Percentiles rank a stretch among this genome's conserved stretches.
Conservation (phyloP, 495 filamentous ascomycete species). For the Zalerion maritima region DNA sequence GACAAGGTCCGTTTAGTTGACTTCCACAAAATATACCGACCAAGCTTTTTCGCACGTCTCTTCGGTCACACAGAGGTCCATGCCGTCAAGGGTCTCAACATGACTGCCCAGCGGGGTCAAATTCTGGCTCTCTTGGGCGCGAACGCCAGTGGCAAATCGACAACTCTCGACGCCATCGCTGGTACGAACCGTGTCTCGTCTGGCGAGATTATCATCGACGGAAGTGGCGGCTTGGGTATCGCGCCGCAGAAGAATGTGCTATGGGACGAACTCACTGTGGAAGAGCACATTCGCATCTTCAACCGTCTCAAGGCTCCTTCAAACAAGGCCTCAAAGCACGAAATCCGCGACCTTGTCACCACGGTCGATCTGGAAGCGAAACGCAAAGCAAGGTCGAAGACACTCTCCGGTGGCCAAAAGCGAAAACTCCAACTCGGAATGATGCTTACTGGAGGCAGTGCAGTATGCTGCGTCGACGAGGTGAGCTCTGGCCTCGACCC, state of each 20-base stretch:
- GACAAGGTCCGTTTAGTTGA: conserved; percentile 43
- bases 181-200: conserved; percentile 57
- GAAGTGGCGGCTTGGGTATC: conserved; percentile 64
- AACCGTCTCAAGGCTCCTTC: conserved; percentile 54
- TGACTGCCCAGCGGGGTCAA: conserved; percentile 55
- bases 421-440: conserved; percentile 83
- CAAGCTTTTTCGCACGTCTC: conserved; percentile 42
- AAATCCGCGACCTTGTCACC: conserved; percentile 43
- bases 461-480: conserved; percentile 79
- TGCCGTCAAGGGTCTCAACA: conserved; percentile 54
- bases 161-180: conserved; percentile 73
- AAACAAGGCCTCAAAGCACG: conserved; percentile 33
- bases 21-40: conserved; percentile 63
- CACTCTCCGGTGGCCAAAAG: conserved; percentile 77
- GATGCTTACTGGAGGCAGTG: conserved; percentile 79
- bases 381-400: conserved; percentile 45
- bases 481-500: conserved; percentile 75
- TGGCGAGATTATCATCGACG: conserved; percentile 57
- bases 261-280: conserved; percentile 70
- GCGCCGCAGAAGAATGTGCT: conserved; percentile 84
- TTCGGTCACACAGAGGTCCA: conserved; percentile 49
- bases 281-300: conserved; percentile 68
- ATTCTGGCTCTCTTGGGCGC: conserved; percentile 73
- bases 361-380: conserved; percentile 61
- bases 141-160: conserved; percentile 78